Evolutionary conservation across 1,284 basidiomycete species (phyloP).

Genomic region (Microbotryomycetes sp.): DNA sequence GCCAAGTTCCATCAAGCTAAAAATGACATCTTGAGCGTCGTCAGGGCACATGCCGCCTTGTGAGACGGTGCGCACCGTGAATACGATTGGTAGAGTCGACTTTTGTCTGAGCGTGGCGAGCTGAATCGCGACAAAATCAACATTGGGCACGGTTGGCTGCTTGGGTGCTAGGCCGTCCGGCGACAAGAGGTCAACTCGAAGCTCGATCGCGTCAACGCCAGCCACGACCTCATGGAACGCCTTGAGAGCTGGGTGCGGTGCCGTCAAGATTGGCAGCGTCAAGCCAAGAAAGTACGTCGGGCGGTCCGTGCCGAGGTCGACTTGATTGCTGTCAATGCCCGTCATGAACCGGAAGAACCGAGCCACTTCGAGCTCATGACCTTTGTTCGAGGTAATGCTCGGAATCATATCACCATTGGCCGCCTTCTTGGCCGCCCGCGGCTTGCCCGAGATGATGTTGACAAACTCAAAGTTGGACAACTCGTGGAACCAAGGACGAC

Average conservation of each 20-base stretch:
- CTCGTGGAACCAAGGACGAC: conserved; percentile 80
- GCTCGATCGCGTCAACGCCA: conserved; percentile 85
- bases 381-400: conserved; percentile 35
- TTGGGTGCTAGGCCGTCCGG: conserved; percentile 45
- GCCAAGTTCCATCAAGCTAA: conserved; percentile 70
- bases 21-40: conserved; percentile 61
- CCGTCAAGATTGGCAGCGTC: conserved; percentile 79
- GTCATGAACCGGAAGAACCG: conserved; percentile 85
- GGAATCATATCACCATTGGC: conserved; percentile 26
- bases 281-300: conserved; percentile 86
- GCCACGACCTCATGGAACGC: conserved; percentile 27
- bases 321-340: conserved; percentile 54
- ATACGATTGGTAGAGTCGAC: conserved; percentile 80
- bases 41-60: conserved; percentile 94
- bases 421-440: conserved; percentile 17
- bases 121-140: conserved; percentile 71
- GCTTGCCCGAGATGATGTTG: conserved; percentile 55
- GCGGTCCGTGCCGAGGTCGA: conserved; percentile 47
- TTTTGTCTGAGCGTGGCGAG: conserved; percentile 69
- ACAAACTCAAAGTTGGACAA: conserved; percentile 79
- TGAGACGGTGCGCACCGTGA: conserved; percentile 76
- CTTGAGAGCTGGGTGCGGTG: conserved; percentile 61
- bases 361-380: conserved; percentile 39
- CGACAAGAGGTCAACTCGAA: conserved; percentile 83
- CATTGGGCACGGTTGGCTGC: conserved; percentile 56